These are phyloP conservation scores for Thalassiosira delicatula DNA, from an alignment of 352 stramenopile genomes.

Conservation along the genomic window DNA sequence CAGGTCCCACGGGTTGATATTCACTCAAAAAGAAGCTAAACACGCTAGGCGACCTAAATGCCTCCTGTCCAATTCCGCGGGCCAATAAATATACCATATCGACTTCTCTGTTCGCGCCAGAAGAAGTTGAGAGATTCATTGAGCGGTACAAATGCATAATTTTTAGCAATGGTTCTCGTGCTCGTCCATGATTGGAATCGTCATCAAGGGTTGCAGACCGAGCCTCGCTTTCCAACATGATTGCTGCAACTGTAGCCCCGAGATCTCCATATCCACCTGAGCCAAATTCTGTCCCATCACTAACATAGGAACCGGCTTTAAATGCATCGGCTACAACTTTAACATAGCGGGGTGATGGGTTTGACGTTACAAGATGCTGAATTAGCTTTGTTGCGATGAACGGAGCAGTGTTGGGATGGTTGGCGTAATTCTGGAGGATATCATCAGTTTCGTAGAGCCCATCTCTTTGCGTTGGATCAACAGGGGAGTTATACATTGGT, in stretches of 20 bases:
- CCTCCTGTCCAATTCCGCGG: slow-evolving; percentile 61
- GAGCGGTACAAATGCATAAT: slow-evolving; percentile 59
- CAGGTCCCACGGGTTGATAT: slow-evolving; percentile 57
- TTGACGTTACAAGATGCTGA: slow-evolving; percentile 71
- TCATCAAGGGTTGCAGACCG: slow-evolving; percentile 57
- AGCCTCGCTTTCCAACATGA: slow-evolving; percentile 74
- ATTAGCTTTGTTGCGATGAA: slow-evolving; percentile 63
- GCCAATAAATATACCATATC: slow-evolving; percentile 54
- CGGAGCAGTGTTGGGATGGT: slow-evolving; percentile 63
- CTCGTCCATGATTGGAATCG: slow-evolving; percentile 61
- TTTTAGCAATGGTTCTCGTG: slow-evolving; percentile 70
- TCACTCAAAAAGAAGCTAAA: slow-evolving; percentile 81
- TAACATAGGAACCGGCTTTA: slow-evolving; percentile 42
- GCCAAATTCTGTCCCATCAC: slow-evolving; percentile 44
- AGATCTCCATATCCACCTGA: slow-evolving; percentile 74
- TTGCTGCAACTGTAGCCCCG: slow-evolving; percentile 64
- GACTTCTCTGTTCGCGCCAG: slow-evolving; percentile 32
- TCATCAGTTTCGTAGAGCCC: slow-evolving; percentile 69
- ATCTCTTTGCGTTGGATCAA: slow-evolving; percentile 59
- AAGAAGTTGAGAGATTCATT: slow-evolving; percentile 54
- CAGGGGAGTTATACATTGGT: slow-evolving; percentile 62
- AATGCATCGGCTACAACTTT: slow-evolving; percentile 59
- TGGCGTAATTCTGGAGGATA: slow-evolving; percentile 62
- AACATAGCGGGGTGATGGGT: slow-evolving; percentile 73
- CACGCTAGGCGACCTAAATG: slow-evolving; percentile 66